These are phyloP conservation scores for Colletotrichum graminicola DNA, from an alignment of 2,329 filamentous ascomycete species.

Conservation along the genomic window DNA sequence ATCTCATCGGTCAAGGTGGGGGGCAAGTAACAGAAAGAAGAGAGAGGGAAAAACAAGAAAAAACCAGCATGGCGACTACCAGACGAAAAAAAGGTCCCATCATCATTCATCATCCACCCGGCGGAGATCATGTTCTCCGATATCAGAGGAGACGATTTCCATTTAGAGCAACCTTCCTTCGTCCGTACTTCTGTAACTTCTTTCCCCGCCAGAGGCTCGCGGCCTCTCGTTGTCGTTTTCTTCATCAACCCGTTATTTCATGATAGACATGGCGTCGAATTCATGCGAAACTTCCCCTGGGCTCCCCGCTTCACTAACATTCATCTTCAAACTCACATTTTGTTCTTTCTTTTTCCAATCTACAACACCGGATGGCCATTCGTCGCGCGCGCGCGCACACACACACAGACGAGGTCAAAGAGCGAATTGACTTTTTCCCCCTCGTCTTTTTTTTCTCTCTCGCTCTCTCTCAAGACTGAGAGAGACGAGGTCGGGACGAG, in stretches of 20 bases:
- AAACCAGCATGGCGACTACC: background rate
- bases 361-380: background rate
- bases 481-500: constrained; percentile 20
- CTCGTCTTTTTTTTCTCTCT: background rate
- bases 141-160: background rate
- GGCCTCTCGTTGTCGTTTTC: constrained; percentile 20
- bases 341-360: background rate
- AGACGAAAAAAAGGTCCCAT: background rate
- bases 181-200: constrained; percentile 5
- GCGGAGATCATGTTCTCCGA: background rate
- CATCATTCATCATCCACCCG: background rate
- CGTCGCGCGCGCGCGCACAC: background rate
- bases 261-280: constrained; percentile 19
- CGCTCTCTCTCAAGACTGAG: too few relatives aligned
- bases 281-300: constrained; percentile 24
- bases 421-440: constrained; percentile 11
- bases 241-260: background rate
- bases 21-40: background rate
- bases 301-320: background rate
- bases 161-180: constrained; percentile 2
- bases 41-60: background rate
- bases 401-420: constrained; percentile 12
- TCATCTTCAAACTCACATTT: background rate
- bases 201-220: constrained; percentile 4
- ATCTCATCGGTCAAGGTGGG: background rate